Base-by-base conservation (phyloP, 495 filamentous ascomycete species). In the Penicillium lagena region DNA sequence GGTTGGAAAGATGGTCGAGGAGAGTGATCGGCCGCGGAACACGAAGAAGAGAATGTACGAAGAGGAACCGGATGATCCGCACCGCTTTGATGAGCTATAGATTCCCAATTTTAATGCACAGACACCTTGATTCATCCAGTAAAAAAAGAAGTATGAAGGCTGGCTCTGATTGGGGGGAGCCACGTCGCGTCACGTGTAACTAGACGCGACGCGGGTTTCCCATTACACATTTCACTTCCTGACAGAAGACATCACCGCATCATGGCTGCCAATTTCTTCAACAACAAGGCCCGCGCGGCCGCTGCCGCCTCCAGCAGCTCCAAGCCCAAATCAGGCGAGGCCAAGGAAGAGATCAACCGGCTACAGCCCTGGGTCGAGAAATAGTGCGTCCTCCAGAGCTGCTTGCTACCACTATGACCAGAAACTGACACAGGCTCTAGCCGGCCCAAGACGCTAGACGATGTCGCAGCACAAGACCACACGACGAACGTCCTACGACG, bases 311-410 rank as follows among this genome's bases (percentile, higher is more conserved):
- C 73, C 35, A 58, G 65, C 52, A 63, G 56, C 54, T 69, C 69
- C 30, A 74, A 64, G 63, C 62, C 58, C 49, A 75, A 71, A 60
- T 75, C 48, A 81, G 77, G 64, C 61, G 53, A 76, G 75, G 51
- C 62, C 63, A 75, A 76, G 51, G 87, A 83, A 57, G 80, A 87
- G 48, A 76, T 68, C 14, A 72, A 68, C 30, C 77, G 80, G 50
- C 70, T 82, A 30, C 90, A 96, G 56, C 93, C 93, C 49, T 99
- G 93, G 93, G 91, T 97, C 42, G 94, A 97, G 73, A 99, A 99
- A 88, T 98, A 98, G 94, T 96, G 79, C 49, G 81, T 58, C 6
- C 28, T 38, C 7, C 12, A n/a, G 1, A 6, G 41, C 15, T 31
- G 30, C 35, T 38, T 10, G 3, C 12, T 10, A 29, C 17, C 4